Percentiles rank a stretch among this genome's conserved stretches.
Evolutionary conservation across 805 yeast species (phyloP).

Genomic region (Cyberlindnera suaveolens): DNA sequence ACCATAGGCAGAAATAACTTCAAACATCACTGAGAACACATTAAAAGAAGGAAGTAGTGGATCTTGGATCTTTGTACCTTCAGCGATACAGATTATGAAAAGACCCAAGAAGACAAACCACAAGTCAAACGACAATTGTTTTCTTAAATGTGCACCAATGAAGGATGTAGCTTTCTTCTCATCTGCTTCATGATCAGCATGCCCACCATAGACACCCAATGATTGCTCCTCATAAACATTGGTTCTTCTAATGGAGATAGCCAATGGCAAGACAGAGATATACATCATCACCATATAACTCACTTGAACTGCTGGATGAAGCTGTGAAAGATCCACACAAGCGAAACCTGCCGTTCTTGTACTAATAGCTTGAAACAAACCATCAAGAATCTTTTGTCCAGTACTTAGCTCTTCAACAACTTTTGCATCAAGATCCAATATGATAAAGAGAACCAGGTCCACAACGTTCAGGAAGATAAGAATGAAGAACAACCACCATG

Average conservation of each 20-base stretch:
- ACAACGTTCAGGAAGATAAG: slow-evolving; percentile 64
- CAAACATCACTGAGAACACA: slow-evolving; percentile 74
- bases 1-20: slow-evolving; percentile 91
- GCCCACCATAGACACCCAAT: slow-evolving; percentile 64
- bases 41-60: slow-evolving; percentile 44
- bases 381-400: slow-evolving; percentile 72
- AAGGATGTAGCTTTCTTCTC: slow-evolving; percentile 48
- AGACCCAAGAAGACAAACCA: slow-evolving; percentile 90
- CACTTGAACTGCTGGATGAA: slow-evolving; percentile 91
- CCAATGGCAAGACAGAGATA: slow-evolving; percentile 91
- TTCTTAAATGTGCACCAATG: slow-evolving; percentile 81
- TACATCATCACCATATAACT: slow-evolving; percentile 97
- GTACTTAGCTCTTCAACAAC: slow-evolving; percentile 49
- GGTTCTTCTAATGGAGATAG: slow-evolving; percentile 93
- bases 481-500: slow-evolving; percentile 88
- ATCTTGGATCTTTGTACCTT: slow-evolving; percentile 53
- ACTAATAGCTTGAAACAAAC: slow-evolving; percentile 84
- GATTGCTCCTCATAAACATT: slow-evolving; percentile 98
- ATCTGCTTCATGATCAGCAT: slow-evolving; percentile 9
- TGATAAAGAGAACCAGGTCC: slow-evolving; percentile 75
- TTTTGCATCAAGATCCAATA: slow-evolving; percentile 58
- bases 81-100: slow-evolving; percentile 82
- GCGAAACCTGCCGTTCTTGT: slow-evolving; percentile 93
- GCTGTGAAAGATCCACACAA: slow-evolving; percentile 56
- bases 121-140: slow-evolving; percentile 87